phyloP scores from a whole-genome alignment of 305 asterid species.

The Fraxinus latifolia region DNA sequence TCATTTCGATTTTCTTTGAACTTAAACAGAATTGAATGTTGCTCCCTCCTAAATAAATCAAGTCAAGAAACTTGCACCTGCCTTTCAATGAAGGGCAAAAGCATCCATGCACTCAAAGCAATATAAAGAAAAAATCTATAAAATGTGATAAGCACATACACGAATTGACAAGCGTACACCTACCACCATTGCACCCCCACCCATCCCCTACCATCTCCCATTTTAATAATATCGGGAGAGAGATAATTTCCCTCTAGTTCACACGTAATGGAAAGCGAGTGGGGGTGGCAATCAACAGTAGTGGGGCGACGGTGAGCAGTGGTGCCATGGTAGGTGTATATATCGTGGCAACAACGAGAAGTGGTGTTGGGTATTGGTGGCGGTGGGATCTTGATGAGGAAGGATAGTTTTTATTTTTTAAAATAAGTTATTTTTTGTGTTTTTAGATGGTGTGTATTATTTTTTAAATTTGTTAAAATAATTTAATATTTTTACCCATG shows the following conservation, averaged over 20 bases:
- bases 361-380: not conserved
- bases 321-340: not conserved
- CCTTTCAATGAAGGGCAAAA: not conserved
- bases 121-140: not conserved
- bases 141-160: no score
- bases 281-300: not conserved
- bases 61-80: not conserved
- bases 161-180: no score
- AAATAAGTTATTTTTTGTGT: not conserved
- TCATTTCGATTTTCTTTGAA: not conserved
- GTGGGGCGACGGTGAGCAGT: not conserved
- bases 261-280: not conserved
- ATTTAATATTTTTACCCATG: not conserved
- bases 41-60: not conserved
- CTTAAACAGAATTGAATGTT: no score
- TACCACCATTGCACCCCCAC: no score
- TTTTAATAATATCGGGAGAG: not conserved
- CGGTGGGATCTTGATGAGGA: not conserved
- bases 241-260: not conserved
- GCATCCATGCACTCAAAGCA: not conserved
- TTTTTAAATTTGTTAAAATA: no score
- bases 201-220: no score
- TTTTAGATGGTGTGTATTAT: not conserved
- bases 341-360: not conserved
- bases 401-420: no score